phyloP scores from a whole-genome alignment of 106 monocot species.

The Dactylorhiza incarnata region DNA sequence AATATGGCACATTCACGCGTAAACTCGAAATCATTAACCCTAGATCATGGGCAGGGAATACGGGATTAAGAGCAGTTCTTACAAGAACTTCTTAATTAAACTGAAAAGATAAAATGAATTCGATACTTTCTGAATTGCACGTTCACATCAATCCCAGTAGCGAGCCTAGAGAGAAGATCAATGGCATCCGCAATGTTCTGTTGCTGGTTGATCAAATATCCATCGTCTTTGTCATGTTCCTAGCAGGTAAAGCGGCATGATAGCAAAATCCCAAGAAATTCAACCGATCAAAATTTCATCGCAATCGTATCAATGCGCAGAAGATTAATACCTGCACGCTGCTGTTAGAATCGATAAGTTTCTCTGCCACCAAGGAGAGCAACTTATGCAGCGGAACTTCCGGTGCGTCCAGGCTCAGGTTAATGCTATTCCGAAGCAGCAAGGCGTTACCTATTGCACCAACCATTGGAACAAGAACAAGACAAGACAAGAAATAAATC shows the following conservation, averaged over 20 bases:
- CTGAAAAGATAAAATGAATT: background rate
- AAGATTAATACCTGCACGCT: conserved; percentile 45
- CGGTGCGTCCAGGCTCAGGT: conserved; percentile 43
- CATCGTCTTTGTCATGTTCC: conserved; percentile 63
- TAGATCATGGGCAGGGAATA: conserved; percentile 13
- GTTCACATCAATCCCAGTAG: conserved; percentile 89
- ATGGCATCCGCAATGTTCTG: conserved; percentile 93
- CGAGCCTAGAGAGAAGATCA: conserved; percentile 80
- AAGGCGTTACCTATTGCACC: conserved; percentile 60
- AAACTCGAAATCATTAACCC: conserved; percentile 94
- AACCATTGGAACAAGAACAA: background rate
- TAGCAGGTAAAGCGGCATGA: background rate
- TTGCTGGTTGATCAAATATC: conserved; percentile 64
- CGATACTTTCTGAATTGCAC: conserved; percentile 84
- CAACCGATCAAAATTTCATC: conserved; percentile 6
- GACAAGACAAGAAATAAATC: conserved; percentile 3
- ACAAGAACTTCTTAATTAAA: background rate
- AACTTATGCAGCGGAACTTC: conserved; percentile 71
- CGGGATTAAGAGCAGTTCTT: background rate
- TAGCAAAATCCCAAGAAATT: background rate
- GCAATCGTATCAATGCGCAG: background rate
- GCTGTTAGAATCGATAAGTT: conserved; percentile 75
- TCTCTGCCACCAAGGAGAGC: conserved; percentile 76
- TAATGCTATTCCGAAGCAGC: conserved; percentile 63
- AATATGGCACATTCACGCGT: conserved; percentile 93